phyloP scores from a whole-genome alignment of 768 basidiomycete genomes.

The Grammothele lineata region DNA sequence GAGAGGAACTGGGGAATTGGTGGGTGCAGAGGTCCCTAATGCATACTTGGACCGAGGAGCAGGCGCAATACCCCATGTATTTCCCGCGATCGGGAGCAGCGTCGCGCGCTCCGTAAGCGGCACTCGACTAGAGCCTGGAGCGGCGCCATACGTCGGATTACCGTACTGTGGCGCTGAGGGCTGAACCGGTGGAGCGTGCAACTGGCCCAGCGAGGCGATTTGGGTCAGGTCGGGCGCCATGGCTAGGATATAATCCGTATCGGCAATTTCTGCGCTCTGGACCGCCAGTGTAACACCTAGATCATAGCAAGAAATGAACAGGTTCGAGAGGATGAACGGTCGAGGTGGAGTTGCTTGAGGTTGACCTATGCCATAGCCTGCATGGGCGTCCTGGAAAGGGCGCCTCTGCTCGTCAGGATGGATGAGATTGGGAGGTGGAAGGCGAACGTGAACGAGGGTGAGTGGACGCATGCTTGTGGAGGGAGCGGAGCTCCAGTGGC shows the following conservation, averaged over 20 bases:
- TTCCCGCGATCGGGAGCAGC: constrained; percentile 72
- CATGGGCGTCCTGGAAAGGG: constrained; percentile 41
- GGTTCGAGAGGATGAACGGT: constrained; percentile 52
- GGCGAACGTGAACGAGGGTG: constrained; percentile 72
- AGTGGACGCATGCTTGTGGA: constrained; percentile 44
- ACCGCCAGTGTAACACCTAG: constrained; percentile 65
- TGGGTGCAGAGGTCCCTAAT: constrained; percentile 27
- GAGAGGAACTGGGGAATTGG: constrained; percentile 42
- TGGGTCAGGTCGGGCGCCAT: constrained; percentile 71
- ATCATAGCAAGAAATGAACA: constrained; percentile 62
- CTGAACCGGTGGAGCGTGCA: constrained; percentile 41
- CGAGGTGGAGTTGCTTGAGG: constrained; percentile 39
- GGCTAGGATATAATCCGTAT: constrained; percentile 71
- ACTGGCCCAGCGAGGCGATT: constrained; percentile 65
- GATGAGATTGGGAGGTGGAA: constrained; percentile 70
- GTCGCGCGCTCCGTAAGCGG: constrained; percentile 76
- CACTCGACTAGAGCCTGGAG: constrained; percentile 41
- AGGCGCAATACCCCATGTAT: constrained; percentile 79
- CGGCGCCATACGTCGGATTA: constrained; percentile 33
- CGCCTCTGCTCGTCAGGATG: constrained; percentile 70
- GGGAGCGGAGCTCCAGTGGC: constrained; percentile 31
- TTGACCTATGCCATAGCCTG: constrained; percentile 48
- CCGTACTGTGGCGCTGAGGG: constrained; percentile 38
- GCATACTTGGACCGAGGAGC: constrained; percentile 33
- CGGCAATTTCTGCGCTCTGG: constrained; percentile 72